Evolutionary conservation across 352 stramenopile genomes (phyloP).

Genomic region (Phytophthora ohioensis): DNA sequence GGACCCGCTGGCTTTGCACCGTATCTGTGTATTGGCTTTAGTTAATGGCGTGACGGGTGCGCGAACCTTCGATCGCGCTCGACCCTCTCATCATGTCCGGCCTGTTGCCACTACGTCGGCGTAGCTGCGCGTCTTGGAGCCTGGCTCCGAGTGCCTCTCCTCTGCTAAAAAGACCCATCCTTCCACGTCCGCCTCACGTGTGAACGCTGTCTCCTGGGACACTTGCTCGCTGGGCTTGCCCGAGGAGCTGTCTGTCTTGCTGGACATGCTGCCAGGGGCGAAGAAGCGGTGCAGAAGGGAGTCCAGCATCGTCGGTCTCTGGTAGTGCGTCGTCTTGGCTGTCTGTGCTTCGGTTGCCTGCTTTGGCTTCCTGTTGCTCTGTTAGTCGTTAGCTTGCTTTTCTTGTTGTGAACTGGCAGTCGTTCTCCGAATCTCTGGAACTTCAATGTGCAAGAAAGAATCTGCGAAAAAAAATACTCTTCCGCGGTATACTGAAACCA

Average conservation of each 20-base stretch:
- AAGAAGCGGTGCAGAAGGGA: constrained; percentile 51
- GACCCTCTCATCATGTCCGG: constrained; percentile 23
- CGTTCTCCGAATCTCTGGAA: constrained; percentile 21
- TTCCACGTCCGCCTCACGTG: constrained; percentile 51
- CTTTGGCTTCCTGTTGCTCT: neutral
- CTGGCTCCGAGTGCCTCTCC: constrained; percentile 27
- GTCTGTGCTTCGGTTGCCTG: neutral
- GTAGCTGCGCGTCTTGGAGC: constrained; percentile 45
- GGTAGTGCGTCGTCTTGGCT: constrained; percentile 9
- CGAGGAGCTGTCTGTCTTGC: constrained; percentile 16
- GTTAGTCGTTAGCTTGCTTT: constrained; percentile 12
- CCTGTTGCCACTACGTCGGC: constrained; percentile 51
- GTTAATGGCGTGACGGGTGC: neutral
- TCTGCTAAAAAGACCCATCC: constrained; percentile 60
- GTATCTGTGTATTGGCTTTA: neutral
- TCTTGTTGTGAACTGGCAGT: constrained; percentile 12
- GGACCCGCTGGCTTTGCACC: neutral
- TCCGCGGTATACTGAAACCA: constrained; percentile 24
- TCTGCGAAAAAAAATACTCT: constrained; percentile 24
- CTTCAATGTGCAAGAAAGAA: constrained; percentile 30
- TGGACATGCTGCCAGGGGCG: constrained; percentile 11
- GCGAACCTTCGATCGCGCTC: neutral
- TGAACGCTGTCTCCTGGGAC: constrained; percentile 44
- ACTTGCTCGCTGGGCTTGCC: constrained; percentile 25
- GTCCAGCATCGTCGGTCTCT: constrained; percentile 41